Base-by-base conservation (phyloP, 2,329 filamentous ascomycete genomes). In the Fusarium sarcochroum region DNA sequence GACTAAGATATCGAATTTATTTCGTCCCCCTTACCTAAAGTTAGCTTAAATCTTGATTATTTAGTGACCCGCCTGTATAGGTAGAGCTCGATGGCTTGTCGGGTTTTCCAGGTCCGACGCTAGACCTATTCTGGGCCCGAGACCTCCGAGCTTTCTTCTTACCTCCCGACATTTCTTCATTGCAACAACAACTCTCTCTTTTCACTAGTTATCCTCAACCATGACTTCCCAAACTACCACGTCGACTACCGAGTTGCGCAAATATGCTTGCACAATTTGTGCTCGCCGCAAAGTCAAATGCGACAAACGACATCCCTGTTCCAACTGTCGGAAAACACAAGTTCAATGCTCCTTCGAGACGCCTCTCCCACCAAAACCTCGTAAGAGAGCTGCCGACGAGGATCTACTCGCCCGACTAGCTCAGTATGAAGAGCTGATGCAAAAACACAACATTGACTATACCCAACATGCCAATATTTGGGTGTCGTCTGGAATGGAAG, bases 261-360 rank as follows among this genome's bases (percentile, higher is more conserved):
- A 66, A 45, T n/a, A 72, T 6, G 70, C 71, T 4, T 74, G 72
- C 3, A 56, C 57, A 3, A 27, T 69, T 2, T 73, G 70, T 46
- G 58, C 70, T 6, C 70, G 70, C 14, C 70, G 70, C 3, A 73
- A 73, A 14, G 63, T 73, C 3, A 68, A 78, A 51, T 85, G 82
- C 63, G 78, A 84, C 63, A 77, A 78, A 42, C 63, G 63, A 15
- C 69, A 74, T 2, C 81, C 81, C 1, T 85, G 83, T 55, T 79
- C 79, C 9, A 84, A 84, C 62, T 85, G 83, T 53, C 57, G 72
- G 38, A 84, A 80, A 60, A 74, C 80, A 3, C 58, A 72, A 10
- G 52, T 57, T 2, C 51, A 69, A 42, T 79, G 77, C 27, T 34
- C 59, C 0, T 78, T 77, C 18, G 63, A 73, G 10, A 50, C 65